A percentile compares a stretch with the other conserved stretches of the same genome.
Evolutionary conservation across 163 green algal species (phyloP).

Genomic region (Trebouxiophyceae sp.): DNA sequence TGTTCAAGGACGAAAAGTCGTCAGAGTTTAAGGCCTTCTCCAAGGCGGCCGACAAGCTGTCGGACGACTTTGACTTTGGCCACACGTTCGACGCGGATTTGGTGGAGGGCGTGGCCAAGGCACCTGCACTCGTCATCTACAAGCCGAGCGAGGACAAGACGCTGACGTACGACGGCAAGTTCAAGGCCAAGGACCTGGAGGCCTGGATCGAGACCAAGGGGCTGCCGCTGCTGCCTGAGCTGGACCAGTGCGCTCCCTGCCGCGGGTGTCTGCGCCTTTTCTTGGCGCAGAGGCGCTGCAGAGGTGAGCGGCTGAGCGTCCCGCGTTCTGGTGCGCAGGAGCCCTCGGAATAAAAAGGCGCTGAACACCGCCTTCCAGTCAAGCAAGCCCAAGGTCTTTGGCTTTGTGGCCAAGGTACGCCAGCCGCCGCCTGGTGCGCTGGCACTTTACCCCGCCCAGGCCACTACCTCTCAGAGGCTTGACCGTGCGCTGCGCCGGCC

Average conservation of each 20-base stretch:
- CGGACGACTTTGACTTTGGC: constrained; percentile 28
- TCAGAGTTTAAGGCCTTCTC: constrained; percentile 32
- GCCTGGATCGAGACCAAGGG: constrained; percentile 21
- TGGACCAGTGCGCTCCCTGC: constrained; percentile 31
- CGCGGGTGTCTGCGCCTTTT: too few relatives aligned
- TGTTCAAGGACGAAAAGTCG: constrained; percentile 11
- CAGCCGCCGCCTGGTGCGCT: too few relatives aligned
- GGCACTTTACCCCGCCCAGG: not conserved
- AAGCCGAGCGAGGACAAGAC: constrained; percentile 25
- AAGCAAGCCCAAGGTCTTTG: constrained; percentile 22
- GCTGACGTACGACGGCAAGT: constrained; percentile 32
- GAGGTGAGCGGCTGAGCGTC: too few relatives aligned
- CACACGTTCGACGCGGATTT: constrained; percentile 27
- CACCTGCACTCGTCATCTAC: constrained; percentile 15
- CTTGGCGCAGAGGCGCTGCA: too few relatives aligned
- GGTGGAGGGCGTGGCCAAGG: constrained; percentile 16
- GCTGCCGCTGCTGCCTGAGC: constrained; percentile 24
- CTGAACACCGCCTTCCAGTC: not conserved
- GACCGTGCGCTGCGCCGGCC: not conserved
- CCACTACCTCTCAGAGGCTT: not conserved
- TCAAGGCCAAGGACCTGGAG: constrained; percentile 19
- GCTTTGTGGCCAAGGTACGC: constrained; percentile 18
- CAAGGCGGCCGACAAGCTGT: constrained; percentile 19
- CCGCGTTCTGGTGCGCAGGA: too few relatives aligned
- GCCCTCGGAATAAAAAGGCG: too few relatives aligned